Evolutionary conservation across 1,284 basidiomycete species (phyloP), one percentile per base, ranked within the genome.

Genomic region (Athelia psychrophila): DNA sequence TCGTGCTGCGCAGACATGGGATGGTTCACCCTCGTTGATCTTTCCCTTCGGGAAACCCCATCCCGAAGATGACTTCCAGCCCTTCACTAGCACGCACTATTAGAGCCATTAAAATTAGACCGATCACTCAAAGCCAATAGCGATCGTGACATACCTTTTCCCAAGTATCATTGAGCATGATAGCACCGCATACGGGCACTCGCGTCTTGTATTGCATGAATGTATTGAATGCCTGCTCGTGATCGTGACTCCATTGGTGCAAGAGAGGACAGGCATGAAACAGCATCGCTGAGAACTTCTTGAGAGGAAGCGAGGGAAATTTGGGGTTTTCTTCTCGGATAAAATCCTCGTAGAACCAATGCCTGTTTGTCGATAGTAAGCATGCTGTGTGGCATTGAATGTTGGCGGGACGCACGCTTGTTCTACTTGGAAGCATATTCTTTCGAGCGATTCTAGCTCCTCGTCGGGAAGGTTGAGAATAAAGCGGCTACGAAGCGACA

Each of bases 321-420:
- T 85, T 82, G 2, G 90, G 88, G 60, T 97, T 93, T 66, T 90
- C 80, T 66, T 94, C 92, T 42, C 96, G 89, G 56, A 99, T 86
- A 63, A 98, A 99, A 71, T 99, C 97, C 74, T 99, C 96, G 67
- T 99, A 99, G 72, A 95, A 99, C 97, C 97, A 99, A 70, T 99
- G 96, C 18, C 95, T 97, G 65, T 51, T 30, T 49, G n/a, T 44
- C 16, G 44, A 51, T 18, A 62, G 45, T 51, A 40, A 55, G 59
- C 33, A 54, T 52, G 48, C 49, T 24, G 33, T 47, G 13, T 15
- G 42, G 23, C 46, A 55, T 56, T 48, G 57, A 54, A 48, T 51
- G 45, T 51, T 35, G 53, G 27, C 57, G 49, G 40, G 30, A 69
- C 93, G 64, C 69, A 97, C 92, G 97, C 97, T 80, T 98, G 95